A percentile compares a stretch with the other conserved stretches of the same genome.
These are phyloP conservation scores for Hondaea fermentalgiana DNA, from an alignment of 108 stramenopile genomes.

Conservation along the genomic window DNA sequence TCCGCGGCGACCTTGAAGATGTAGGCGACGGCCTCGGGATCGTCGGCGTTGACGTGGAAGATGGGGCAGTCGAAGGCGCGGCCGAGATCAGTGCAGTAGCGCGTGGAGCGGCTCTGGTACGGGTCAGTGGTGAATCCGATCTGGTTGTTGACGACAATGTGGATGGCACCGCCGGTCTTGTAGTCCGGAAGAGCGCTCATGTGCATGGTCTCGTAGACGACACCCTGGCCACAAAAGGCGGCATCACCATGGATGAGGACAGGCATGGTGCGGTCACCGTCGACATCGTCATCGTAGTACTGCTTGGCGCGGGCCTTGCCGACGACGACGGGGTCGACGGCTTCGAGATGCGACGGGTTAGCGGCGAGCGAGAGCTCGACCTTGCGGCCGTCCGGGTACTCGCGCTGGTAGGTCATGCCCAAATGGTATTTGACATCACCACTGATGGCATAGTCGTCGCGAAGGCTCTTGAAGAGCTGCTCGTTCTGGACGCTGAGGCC, in stretches of 20 bases:
- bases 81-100: slow-evolving; percentile 92
- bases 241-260: slow-evolving; percentile 98
- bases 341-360: slow-evolving; percentile 96
- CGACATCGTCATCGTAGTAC: slow-evolving; percentile 58
- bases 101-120: slow-evolving; percentile 80
- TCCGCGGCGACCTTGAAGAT: slow-evolving; percentile 94
- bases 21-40: slow-evolving; percentile 86
- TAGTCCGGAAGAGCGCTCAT: slow-evolving; percentile 74
- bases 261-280: slow-evolving; percentile 54
- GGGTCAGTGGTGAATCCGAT: slow-evolving; percentile 98
- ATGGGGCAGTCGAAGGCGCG: slow-evolving; percentile 97
- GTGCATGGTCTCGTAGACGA: slow-evolving; percentile 98
- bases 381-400: slow-evolving; percentile 87
- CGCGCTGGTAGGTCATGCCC: slow-evolving; percentile 92
- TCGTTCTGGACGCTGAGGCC: slow-evolving; percentile 83
- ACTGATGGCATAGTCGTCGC: slow-evolving; percentile 64
- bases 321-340: slow-evolving; percentile 87
- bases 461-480: slow-evolving; percentile 46
- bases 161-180: slow-evolving; percentile 92
- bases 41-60: slow-evolving; percentile 98
- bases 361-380: slow-evolving; percentile 91
- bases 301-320: slow-evolving; percentile 97
- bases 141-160: slow-evolving; percentile 98
- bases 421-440: slow-evolving; percentile 99
- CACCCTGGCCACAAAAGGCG: slow-evolving; percentile 96